Evolutionary conservation across 2,329 filamentous ascomycete genomes (phyloP).

Genomic region (Penicillium oxalicum): DNA sequence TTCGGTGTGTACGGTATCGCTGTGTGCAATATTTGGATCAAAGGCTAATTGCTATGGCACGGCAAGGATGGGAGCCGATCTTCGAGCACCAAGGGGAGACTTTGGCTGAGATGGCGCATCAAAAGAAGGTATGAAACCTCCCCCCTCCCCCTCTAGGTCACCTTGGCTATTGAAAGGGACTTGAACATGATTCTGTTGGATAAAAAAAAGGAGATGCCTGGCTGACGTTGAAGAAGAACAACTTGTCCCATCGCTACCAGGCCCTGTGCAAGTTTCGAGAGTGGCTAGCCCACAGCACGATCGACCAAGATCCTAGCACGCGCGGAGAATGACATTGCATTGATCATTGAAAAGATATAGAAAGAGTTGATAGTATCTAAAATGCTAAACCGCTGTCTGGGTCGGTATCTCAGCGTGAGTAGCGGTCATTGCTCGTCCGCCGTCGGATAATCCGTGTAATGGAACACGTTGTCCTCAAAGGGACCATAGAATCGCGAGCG

Average conservation of each 20-base stretch:
- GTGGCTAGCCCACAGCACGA: constrained; percentile 4
- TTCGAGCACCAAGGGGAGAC: constrained; percentile 84
- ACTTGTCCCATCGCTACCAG: constrained; percentile 14
- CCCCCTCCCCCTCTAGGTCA: no score
- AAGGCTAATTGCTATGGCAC: no score
- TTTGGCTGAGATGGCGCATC: constrained; percentile 79
- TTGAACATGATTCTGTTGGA: no score
- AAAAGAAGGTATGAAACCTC: constrained; percentile 43
- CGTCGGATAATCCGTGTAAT: constrained; percentile 27
- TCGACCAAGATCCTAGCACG: background rate
- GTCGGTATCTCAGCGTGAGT: no score
- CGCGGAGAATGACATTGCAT: constrained; percentile 1
- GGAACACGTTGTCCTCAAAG: constrained; percentile 29
- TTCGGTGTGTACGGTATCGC: constrained; percentile 58
- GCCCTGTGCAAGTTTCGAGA: constrained; percentile 11
- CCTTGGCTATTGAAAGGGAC: background rate
- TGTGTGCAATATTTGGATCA: no score
- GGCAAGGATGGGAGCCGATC: constrained; percentile 75
- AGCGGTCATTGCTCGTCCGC: constrained; percentile 4
- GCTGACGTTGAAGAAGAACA: constrained; percentile 7
- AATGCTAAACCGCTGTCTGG: no score
- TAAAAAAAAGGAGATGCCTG: background rate
- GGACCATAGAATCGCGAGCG: constrained; percentile 42
- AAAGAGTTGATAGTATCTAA: background rate
- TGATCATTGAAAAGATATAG: background rate